Percentiles rank a stretch among this genome's conserved stretches.
These are phyloP conservation scores for Rhynchospora breviuscula DNA, from an alignment of 176 grass and related monocot genomes.

Conservation along the genomic window DNA sequence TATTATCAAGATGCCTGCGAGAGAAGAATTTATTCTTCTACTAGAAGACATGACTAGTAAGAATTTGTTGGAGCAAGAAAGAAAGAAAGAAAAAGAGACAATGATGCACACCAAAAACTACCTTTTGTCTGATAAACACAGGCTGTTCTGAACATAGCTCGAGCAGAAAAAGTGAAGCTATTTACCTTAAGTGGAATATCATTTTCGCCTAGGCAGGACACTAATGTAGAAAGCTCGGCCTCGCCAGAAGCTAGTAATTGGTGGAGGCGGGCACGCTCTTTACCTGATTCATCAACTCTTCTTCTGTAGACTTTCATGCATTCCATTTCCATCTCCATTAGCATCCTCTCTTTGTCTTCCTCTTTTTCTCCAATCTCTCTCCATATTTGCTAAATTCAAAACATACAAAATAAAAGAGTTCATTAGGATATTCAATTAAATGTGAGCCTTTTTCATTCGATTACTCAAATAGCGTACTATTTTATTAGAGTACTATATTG, in stretches of 20 bases:
- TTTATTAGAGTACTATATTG: no score
- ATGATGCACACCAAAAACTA: background rate
- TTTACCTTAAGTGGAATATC: constrained; percentile 51
- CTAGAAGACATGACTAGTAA: background rate
- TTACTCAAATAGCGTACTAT: no score
- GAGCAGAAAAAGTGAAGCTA: background rate
- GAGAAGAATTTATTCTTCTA: background rate
- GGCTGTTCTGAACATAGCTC: background rate
- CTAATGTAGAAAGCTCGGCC: constrained; percentile 72
- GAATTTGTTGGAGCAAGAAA: no score
- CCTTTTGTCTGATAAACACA: background rate
- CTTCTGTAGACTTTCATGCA: constrained; percentile 79
- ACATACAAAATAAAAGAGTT: background rate
- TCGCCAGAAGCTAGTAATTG: constrained; percentile 73
- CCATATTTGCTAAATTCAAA: constrained; percentile 66
- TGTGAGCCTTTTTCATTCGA: background rate
- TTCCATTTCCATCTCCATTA: constrained; percentile 82
- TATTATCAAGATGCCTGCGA: background rate
- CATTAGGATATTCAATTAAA: background rate
- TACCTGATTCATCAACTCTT: constrained; percentile 73
- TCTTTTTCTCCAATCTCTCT: constrained; percentile 85
- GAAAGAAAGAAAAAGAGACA: no score
- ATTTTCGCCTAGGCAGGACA: constrained; percentile 71
- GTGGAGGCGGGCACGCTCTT: constrained; percentile 51
- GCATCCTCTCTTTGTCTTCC: constrained; percentile 82